Percentiles rank a stretch among this genome's conserved stretches.
phyloP scores from a whole-genome alignment of 345 rosid genomes.

The Anastatica hierochuntica region DNA sequence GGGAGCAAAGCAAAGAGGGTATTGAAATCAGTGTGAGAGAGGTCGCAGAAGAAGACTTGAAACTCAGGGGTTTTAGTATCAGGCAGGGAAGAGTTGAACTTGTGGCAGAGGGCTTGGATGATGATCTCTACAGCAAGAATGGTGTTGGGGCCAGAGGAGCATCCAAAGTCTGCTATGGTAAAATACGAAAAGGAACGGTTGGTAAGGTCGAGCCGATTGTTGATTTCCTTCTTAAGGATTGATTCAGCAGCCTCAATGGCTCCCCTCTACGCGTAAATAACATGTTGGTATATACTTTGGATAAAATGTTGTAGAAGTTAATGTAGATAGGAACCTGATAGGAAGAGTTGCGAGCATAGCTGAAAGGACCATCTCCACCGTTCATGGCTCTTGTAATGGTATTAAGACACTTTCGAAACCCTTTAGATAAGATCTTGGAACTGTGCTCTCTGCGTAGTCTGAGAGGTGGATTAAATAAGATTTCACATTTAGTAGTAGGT shows the following conservation, averaged over 20 bases:
- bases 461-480: too few species aligned
- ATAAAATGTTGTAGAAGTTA: neutral
- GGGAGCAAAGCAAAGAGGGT: constrained; percentile 36
- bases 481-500: too few species aligned
- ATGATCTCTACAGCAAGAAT: constrained; percentile 29
- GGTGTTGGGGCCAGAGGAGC: constrained; percentile 40
- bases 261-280: constrained; percentile 16
- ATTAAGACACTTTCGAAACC: too few species aligned
- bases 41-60: constrained; percentile 42
- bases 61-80: constrained; percentile 15
- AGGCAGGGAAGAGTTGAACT: neutral
- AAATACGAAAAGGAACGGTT: neutral
- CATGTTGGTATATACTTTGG: neutral
- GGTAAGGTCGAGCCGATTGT: constrained; percentile 2
- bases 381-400: constrained; percentile 15
- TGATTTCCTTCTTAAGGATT: constrained; percentile 14
- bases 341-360: constrained; percentile 23
- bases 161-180: constrained; percentile 26
- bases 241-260: constrained; percentile 25
- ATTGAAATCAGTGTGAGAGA: constrained; percentile 35
- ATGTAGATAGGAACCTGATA: constrained; percentile 8
- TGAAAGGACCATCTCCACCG: constrained; percentile 25
- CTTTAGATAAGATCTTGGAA: too few species aligned
- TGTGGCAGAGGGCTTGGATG: constrained; percentile 18
- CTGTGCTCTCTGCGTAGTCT: too few species aligned